Evolutionary conservation across 225 moss, liverwort and hornwort genomes (phyloP).

Genomic region (Marchantia paleacea): DNA sequence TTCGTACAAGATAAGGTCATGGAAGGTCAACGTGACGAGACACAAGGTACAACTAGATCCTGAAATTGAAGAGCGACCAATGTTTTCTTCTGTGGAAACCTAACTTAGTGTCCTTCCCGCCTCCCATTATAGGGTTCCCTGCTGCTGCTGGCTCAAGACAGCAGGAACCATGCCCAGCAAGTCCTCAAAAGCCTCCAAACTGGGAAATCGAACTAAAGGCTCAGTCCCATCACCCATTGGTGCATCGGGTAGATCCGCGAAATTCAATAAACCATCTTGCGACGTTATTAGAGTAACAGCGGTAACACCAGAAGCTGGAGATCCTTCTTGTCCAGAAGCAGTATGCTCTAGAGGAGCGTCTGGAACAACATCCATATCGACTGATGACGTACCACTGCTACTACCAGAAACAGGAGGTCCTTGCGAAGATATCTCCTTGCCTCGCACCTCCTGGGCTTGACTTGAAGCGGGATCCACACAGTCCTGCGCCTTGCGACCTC

Average conservation of each 20-base stretch:
- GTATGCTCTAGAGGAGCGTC: constrained; percentile 4
- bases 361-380: constrained; percentile 7
- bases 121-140: background rate
- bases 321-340: constrained; percentile 14
- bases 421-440: constrained; percentile 21
- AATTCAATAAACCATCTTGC: constrained; percentile 35
- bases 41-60: constrained; percentile 1
- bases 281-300: background rate
- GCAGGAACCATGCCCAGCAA: constrained; percentile 29
- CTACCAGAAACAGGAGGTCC: constrained; percentile 17
- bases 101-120: background rate
- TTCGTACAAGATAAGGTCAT: background rate
- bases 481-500: constrained; percentile 37
- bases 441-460: constrained; percentile 16
- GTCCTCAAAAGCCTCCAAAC: constrained; percentile 45
- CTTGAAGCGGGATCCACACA: constrained; percentile 14
- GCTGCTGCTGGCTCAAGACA: constrained; percentile 14
- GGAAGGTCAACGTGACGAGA: background rate
- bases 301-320: constrained; percentile 10
- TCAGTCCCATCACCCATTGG: constrained; percentile 40
- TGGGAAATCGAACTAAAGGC: constrained; percentile 41
- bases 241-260: constrained; percentile 39
- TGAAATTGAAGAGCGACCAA: background rate
- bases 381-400: constrained; percentile 27
- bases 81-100: background rate